phyloP scores from a whole-genome alignment of 2,329 filamentous ascomycete species.

The Aureobasidium mangrovei region DNA sequence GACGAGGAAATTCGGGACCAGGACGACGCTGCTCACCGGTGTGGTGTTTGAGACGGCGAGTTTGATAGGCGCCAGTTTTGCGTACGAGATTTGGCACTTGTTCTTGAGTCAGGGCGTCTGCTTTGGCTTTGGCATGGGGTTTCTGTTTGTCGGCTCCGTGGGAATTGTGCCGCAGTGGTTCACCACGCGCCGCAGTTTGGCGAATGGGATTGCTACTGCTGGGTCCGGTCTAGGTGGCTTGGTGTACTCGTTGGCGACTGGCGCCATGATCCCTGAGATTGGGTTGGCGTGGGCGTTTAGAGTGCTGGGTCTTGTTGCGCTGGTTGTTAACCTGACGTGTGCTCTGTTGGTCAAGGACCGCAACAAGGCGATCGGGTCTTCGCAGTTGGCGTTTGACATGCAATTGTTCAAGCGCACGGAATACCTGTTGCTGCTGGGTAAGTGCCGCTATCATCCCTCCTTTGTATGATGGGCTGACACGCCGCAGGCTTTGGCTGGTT shows the following conservation, averaged over 20 bases:
- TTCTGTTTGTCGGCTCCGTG: slow-evolving; percentile 62
- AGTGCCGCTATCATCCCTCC: background rate
- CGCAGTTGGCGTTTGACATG: slow-evolving; percentile 57
- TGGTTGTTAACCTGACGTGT: slow-evolving; percentile 55
- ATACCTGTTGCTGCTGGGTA: slow-evolving; percentile 52
- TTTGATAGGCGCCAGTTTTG: slow-evolving; percentile 63
- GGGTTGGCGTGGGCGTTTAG: slow-evolving; percentile 60
- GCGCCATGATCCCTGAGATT: slow-evolving; percentile 58
- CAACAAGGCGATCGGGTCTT: slow-evolving; percentile 61
- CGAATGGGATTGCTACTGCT: slow-evolving; percentile 59
- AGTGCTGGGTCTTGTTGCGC: slow-evolving; percentile 54
- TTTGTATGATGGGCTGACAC: background rate
- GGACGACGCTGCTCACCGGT: slow-evolving; percentile 55
- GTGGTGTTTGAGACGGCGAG: slow-evolving; percentile 54
- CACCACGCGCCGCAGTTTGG: slow-evolving; percentile 55
- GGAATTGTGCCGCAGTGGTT: slow-evolving; percentile 69
- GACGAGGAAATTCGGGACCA: slow-evolving; percentile 55
- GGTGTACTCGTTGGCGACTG: slow-evolving; percentile 57
- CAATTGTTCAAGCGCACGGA: slow-evolving; percentile 52
- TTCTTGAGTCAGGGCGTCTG: slow-evolving; percentile 65
- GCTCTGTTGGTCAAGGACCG: slow-evolving; percentile 59
- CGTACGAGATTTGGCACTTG: slow-evolving; percentile 62
- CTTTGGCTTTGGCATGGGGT: slow-evolving; percentile 72
- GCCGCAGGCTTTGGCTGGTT: slow-evolving; percentile 53
- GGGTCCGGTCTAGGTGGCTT: slow-evolving; percentile 69